These are phyloP conservation scores for Sonneratia alba DNA, from an alignment of 345 rosid species.

Conservation along the genomic window DNA sequence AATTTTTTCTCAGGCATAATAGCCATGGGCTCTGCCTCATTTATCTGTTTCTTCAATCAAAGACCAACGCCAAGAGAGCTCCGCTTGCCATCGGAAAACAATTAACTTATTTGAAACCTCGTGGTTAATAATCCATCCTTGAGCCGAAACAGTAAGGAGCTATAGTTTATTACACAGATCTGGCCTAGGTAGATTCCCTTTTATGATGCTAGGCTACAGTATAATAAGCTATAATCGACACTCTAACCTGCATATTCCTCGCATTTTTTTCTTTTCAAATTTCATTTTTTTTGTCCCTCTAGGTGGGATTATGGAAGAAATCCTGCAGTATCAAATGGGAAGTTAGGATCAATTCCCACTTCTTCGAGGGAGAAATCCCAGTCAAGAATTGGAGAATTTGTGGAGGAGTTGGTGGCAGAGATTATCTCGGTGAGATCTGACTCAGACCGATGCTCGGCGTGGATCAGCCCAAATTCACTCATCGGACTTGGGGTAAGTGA, in stretches of 20 bases:
- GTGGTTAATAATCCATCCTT: background rate
- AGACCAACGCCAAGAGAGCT: background rate
- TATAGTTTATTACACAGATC: background rate
- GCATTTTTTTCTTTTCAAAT: background rate
- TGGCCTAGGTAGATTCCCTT: background rate
- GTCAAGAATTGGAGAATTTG: constrained; percentile 63
- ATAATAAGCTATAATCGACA: background rate
- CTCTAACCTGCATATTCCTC: background rate
- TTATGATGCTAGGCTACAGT: constrained; percentile 7
- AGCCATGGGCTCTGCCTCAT: too few relatives aligned
- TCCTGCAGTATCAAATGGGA: constrained; percentile 37
- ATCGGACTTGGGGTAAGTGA: constrained; percentile 26
- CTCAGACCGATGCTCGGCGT: constrained; percentile 20
- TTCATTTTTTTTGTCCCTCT: constrained; percentile 7
- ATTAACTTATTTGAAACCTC: background rate
- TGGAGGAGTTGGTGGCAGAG: constrained; percentile 57
- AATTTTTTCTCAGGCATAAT: too few relatives aligned
- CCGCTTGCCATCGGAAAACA: background rate
- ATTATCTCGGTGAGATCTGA: constrained; percentile 41
- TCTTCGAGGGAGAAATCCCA: constrained; percentile 62
- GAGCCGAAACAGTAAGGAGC: background rate
- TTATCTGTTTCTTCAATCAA: background rate
- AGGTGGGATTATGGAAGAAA: constrained; percentile 28
- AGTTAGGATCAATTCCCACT: constrained; percentile 45
- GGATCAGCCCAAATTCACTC: constrained; percentile 22